Conservation (phyloP, 2,329 filamentous ascomycete genomes). For the Fusarium keratoplasticum region DNA sequence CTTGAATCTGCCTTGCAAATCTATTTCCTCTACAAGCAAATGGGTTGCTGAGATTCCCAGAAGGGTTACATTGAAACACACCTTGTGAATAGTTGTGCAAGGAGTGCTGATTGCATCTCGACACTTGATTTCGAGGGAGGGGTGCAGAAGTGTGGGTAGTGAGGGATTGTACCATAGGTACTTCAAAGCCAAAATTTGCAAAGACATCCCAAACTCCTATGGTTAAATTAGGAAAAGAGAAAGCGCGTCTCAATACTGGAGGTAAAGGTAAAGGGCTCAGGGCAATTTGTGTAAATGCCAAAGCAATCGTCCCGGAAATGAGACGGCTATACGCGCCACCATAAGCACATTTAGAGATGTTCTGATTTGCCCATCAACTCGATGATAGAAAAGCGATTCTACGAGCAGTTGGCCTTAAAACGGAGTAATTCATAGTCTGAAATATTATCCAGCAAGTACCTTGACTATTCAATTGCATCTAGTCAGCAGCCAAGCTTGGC, state of each 20-base stretch:
- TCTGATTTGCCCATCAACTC: conserved; percentile 24
- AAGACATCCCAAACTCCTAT: neutral
- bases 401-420: neutral
- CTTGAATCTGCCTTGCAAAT: neutral
- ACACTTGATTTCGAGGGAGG: neutral
- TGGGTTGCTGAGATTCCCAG: neutral
- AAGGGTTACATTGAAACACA: neutral
- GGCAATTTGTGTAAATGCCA: neutral
- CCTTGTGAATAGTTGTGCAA: neutral
- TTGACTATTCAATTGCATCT: neutral
- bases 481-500: no score
- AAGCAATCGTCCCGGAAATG: neutral
- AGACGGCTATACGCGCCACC: conserved; percentile 2
- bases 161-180: neutral
- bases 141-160: neutral
- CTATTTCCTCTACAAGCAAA: neutral
- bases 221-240: neutral
- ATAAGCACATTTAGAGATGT: conserved; percentile 30
- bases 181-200: neutral
- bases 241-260: neutral
- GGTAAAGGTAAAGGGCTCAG: neutral
- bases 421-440: neutral
- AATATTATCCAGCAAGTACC: no score
- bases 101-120: neutral
- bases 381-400: neutral